Evolutionary conservation across 768 basidiomycete genomes (phyloP).

Genomic region (Phaeotremella fagi): DNA sequence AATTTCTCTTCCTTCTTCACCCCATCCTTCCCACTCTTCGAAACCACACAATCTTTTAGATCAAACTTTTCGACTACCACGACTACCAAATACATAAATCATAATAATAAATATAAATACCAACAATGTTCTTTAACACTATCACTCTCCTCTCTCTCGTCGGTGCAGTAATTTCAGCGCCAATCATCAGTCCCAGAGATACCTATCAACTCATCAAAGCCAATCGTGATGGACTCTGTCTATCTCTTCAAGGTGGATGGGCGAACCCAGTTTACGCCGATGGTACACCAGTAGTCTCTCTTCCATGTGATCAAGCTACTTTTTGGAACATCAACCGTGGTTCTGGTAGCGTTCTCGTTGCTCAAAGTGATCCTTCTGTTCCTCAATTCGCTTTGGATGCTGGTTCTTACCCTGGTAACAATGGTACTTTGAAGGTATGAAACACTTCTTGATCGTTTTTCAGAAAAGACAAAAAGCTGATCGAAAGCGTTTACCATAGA

Average conservation of each 20-base stretch:
- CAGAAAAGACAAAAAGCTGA: neutral
- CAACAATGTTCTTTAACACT: neutral
- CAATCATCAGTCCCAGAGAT: neutral
- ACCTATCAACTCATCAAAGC: conserved; percentile 6
- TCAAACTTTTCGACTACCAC: too few species aligned
- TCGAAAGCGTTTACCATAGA: neutral
- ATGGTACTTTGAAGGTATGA: conserved; percentile 15
- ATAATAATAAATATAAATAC: neutral
- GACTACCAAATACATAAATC: too few species aligned
- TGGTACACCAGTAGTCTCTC: conserved; percentile 14
- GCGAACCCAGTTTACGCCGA: conserved; percentile 1
- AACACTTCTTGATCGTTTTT: neutral
- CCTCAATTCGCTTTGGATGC: conserved; percentile 11
- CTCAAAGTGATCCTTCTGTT: neutral
- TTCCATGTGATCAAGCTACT: conserved; percentile 8
- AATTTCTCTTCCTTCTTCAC: too few species aligned
- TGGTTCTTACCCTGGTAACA: conserved; percentile 11
- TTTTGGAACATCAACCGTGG: conserved; percentile 22
- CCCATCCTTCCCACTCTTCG: too few species aligned
- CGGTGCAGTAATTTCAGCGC: neutral
- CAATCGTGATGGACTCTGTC: conserved; percentile 7
- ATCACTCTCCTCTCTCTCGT: neutral
- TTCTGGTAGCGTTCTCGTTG: neutral
- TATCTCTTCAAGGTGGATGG: conserved; percentile 3
- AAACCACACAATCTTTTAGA: too few species aligned